Base-by-base conservation (phyloP, 1,139 yeast genomes). In the Sugiyamaella novakii region DNA sequence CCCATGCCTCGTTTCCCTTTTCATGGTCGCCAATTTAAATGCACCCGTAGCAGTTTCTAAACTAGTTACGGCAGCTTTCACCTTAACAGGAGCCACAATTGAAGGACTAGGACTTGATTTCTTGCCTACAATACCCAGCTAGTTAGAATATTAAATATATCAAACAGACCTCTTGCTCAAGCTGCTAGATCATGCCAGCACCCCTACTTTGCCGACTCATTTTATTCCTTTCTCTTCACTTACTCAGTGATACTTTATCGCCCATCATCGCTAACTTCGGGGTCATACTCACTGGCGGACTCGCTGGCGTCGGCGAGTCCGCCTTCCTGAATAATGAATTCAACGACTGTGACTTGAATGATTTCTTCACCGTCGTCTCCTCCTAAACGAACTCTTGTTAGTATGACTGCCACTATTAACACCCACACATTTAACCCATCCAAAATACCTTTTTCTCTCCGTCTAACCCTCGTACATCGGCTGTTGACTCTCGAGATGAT, bases 291-390 rank as follows among this genome's bases (percentile, higher is more conserved):
- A 31, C 43, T 2, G 54, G 47, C 11, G 50, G 51, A 21, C 43
- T 37, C 11, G 35, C 22, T 10, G 51, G 51, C 7, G 43, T 25
- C 3, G 51, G 49, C 14, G 52, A 43, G 31, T 47, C 52, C 18
- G 60, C 46, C 29, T 58, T 59, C 8, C 64, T 55, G 52, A 70
- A 69, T 38, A 69, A 56, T 29, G 64, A 58, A 54, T 68, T 70
- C 31, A 70, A 60, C 15, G 67, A 65, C 55, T 69, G 72, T 7
- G 72, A 62, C 55, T 69, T 69, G 62, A 69, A 71, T 35, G 65
- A 54, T 54, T 66, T 66, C 43, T 60, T 64, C 10, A 55, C 54
- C 17, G 31, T 11, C 7, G 38, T 25, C 10, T 38, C 48, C 18
- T 43, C 47, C 47, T 43, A 14, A 38, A 30, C 7, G 25, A 22